Base-by-base conservation (phyloP, 352 stramenopile species). In the Phytophthora crassamura region DNA sequence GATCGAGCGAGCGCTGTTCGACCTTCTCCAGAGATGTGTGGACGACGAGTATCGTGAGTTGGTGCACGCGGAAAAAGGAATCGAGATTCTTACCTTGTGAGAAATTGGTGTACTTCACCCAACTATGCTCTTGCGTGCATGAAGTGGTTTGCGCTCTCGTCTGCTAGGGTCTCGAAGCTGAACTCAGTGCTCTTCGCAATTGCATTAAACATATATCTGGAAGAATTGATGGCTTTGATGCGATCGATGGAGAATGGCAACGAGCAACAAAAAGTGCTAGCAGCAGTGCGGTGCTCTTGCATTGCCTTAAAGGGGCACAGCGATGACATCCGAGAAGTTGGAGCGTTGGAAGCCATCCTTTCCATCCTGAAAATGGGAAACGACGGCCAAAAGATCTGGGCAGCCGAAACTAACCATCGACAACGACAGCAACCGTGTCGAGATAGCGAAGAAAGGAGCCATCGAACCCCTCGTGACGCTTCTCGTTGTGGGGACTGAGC, bases 321-420 rank as follows among this genome's bases (percentile, higher is more conserved):
- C 11, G 43, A 35, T n/a, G 12, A 12, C 3, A 35, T 63, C 20
- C 10, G 10, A 7, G n/a, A 30, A 9, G 43, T 12, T 18, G 45
- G 35, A n/a, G 45, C 11, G 5, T 47, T 64, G n/a, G 5, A 40
- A 15, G 20, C 41, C 12, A 14, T 64, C 3, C 16, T 56, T 4
- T 15, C 9, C 16, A 15, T 56, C 22, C 7, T 54, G 6, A 12
- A 20, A 28, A 10, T 11, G 7, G 55, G 45, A 12, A 47, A 34
- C n/a, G 45, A 49, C 18, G n/a, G 4, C 9, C 48, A 56, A 10
- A 56, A 56, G 35, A 5, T 43, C n/a, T 42, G 33, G 48, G 48
- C 48, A 9, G 48, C 48, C 9, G 18, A 33, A 16, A 18, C 48
- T 56, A 15, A 22, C 48, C 14, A 8, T 8, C 16, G 35, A 33